Percentiles rank a stretch among this genome's conserved stretches.
Evolutionary conservation across 2,329 filamentous ascomycete genomes (phyloP).

Genomic region (Scleromitrula shiraiana): DNA sequence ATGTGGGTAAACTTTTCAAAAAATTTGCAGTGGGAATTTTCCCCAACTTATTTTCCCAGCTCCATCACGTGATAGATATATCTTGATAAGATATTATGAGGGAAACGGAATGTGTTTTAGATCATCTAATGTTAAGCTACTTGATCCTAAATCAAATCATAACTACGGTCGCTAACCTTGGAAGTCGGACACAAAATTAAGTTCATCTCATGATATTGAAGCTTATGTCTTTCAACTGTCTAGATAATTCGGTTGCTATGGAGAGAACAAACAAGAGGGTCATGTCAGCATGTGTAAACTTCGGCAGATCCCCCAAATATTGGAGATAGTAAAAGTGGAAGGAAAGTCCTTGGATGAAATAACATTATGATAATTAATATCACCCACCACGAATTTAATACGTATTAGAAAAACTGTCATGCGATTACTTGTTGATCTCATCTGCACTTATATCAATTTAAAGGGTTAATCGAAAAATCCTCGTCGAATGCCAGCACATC

Average conservation of each 20-base stretch:
- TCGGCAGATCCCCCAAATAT: slow-evolving; percentile 4
- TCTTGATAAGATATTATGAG: too few relatives aligned
- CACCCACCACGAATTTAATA: slow-evolving; percentile 2
- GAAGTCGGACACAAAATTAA: too few relatives aligned
- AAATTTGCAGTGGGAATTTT: too few relatives aligned
- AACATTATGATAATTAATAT: slow-evolving; percentile 3
- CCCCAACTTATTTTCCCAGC: too few relatives aligned
- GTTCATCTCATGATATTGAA: too few relatives aligned
- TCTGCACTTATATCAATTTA: slow-evolving; percentile 4
- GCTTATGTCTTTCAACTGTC: too few relatives aligned
- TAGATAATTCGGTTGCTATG: slow-evolving; percentile 8
- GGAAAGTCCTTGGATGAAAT: slow-evolving; percentile 9
- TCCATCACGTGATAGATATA: too few relatives aligned
- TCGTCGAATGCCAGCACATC: slow-evolving; percentile 12
- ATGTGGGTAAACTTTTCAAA: too few relatives aligned
- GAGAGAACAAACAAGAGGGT: slow-evolving; percentile 1
- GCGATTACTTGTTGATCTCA: not conserved
- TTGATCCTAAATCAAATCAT: too few relatives aligned
- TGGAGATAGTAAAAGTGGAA: slow-evolving; percentile 2
- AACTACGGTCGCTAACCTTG: too few relatives aligned
- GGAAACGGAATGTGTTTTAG: too few relatives aligned
- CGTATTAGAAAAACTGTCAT: not conserved
- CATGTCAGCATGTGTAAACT: not conserved
- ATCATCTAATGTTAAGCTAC: too few relatives aligned
- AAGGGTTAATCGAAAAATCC: slow-evolving; percentile 5